Conservation (phyloP, 75 land plant species). For the Pseudotsuga menziesii region DNA sequence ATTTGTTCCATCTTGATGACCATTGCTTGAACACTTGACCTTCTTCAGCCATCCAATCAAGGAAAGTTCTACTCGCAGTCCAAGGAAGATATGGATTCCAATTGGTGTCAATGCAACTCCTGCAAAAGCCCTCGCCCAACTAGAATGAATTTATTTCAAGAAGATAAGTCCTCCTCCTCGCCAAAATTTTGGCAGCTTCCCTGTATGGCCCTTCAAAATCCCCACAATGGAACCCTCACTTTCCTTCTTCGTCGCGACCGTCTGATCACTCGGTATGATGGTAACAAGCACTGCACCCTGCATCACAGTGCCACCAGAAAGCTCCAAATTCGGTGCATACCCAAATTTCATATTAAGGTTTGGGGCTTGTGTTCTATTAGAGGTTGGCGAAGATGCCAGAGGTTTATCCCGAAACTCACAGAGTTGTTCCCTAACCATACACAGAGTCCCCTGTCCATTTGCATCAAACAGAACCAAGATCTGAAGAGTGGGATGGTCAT, state of each 20-base stretch:
- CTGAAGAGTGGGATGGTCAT: slow-evolving; percentile 41
- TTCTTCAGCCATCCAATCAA: no score
- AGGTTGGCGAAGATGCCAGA: slow-evolving; percentile 18
- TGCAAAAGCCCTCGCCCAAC: neutral
- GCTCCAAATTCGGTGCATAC: slow-evolving; percentile 35
- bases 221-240: slow-evolving; percentile 15
- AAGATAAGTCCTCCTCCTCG: slow-evolving; percentile 35
- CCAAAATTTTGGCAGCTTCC: slow-evolving; percentile 22
- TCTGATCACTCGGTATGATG: slow-evolving; percentile 30
- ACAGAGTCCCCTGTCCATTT: slow-evolving; percentile 47
- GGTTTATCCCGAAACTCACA: slow-evolving; percentile 36
- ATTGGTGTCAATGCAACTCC: no score
- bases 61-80: no score
- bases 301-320: slow-evolving; percentile 36
- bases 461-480: slow-evolving; percentile 54
- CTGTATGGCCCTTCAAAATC: slow-evolving; percentile 30
- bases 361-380: slow-evolving; percentile 47
- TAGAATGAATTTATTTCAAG: slow-evolving; percentile 56
- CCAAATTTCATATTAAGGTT: slow-evolving; percentile 50
- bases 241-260: slow-evolving; percentile 6
- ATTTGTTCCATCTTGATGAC: no score
- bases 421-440: slow-evolving; percentile 44
- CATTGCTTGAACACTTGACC: no score
- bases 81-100: no score
- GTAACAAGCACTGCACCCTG: slow-evolving; percentile 56